A percentile compares a stretch with the other conserved stretches of the same genome.
These are phyloP conservation scores for Pneumocystis murina DNA, from an alignment of 1,139 yeast genomes.

Conservation along the genomic window DNA sequence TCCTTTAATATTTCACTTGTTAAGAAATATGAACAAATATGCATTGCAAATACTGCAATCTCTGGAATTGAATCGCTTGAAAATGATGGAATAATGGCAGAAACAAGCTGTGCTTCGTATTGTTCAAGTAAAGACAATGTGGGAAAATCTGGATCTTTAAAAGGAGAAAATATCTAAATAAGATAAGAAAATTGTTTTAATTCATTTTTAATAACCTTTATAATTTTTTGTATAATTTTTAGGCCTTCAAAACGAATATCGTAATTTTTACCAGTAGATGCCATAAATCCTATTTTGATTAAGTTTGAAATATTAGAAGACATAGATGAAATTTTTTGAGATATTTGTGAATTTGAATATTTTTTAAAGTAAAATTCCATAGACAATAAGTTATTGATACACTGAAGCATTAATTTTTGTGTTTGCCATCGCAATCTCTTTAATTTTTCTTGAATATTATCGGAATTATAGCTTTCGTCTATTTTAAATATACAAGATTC, in stretches of 20 bases:
- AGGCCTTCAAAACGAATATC: slow-evolving; percentile 54
- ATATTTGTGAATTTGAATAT: not conserved
- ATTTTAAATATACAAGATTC: slow-evolving; percentile 33
- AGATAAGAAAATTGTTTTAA: not conserved
- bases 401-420: slow-evolving; percentile 42
- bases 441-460: slow-evolving; percentile 19
- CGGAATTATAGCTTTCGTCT: slow-evolving; percentile 12
- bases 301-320: slow-evolving; percentile 49
- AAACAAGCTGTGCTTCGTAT: slow-evolving; percentile 85
- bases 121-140: slow-evolving; percentile 66
- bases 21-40: slow-evolving; percentile 65
- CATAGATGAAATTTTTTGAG: slow-evolving; percentile 19
- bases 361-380: slow-evolving; percentile 16
- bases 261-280: slow-evolving; percentile 59
- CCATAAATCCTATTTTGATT: slow-evolving; percentile 67
- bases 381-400: slow-evolving; percentile 39
- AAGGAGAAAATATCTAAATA: slow-evolving; percentile 25
- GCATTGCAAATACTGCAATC: slow-evolving; percentile 63
- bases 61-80: slow-evolving; percentile 55
- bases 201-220: slow-evolving; percentile 21
- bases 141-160: slow-evolving; percentile 61
- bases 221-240: slow-evolving; percentile 45
- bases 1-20: slow-evolving; percentile 39
- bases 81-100: slow-evolving; percentile 86
- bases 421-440: slow-evolving; percentile 51